Evolutionary conservation across 495 filamentous ascomycete genomes (phyloP).

Genomic region (Aspergillus heteromorphus): DNA sequence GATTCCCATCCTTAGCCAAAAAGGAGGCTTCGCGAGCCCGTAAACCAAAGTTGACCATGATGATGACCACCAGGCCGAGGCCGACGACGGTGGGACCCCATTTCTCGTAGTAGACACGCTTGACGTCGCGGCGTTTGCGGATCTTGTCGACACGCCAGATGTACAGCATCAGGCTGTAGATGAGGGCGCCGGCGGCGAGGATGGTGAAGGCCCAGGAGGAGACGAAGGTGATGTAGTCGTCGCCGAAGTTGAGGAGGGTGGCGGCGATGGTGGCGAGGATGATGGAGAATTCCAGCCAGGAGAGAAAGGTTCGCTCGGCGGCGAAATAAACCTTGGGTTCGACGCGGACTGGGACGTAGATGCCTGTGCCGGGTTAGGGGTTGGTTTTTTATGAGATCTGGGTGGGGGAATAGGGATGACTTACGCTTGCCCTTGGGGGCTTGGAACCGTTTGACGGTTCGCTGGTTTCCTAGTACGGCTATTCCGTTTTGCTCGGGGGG

Average conservation of each 20-base stretch:
- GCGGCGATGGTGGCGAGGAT: slow-evolving; percentile 89
- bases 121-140: slow-evolving; percentile 69
- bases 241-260: slow-evolving; percentile 84
- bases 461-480: slow-evolving; percentile 47
- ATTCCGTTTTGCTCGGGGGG: slow-evolving; percentile 41
- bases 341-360: slow-evolving; percentile 90
- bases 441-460: slow-evolving; percentile 61
- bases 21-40: slow-evolving; percentile 33
- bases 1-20: slow-evolving; percentile 10
- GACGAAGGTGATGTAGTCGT: slow-evolving; percentile 49
- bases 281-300: slow-evolving; percentile 96
- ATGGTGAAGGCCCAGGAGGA: slow-evolving; percentile 76
- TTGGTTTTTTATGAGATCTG: neutral
- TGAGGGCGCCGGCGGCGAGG: slow-evolving; percentile 64
- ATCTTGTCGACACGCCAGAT: slow-evolving; percentile 84
- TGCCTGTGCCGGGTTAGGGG: slow-evolving; percentile 43
- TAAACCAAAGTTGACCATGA: slow-evolving; percentile 68
- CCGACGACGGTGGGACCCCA: slow-evolving; percentile 83
- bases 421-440: slow-evolving; percentile 83
- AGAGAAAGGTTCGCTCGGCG: slow-evolving; percentile 90
- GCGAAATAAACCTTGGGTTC: slow-evolving; percentile 98
- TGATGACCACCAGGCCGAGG: slow-evolving; percentile 60
- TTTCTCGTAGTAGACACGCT: slow-evolving; percentile 74
- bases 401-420: slow-evolving; percentile 11
- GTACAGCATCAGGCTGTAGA: slow-evolving; percentile 79